Percentiles rank a stretch among this genome's conserved stretches.
Evolutionary conservation across 2,329 filamentous ascomycete genomes (phyloP).

Genomic region (Ceratocystis cubensis): DNA sequence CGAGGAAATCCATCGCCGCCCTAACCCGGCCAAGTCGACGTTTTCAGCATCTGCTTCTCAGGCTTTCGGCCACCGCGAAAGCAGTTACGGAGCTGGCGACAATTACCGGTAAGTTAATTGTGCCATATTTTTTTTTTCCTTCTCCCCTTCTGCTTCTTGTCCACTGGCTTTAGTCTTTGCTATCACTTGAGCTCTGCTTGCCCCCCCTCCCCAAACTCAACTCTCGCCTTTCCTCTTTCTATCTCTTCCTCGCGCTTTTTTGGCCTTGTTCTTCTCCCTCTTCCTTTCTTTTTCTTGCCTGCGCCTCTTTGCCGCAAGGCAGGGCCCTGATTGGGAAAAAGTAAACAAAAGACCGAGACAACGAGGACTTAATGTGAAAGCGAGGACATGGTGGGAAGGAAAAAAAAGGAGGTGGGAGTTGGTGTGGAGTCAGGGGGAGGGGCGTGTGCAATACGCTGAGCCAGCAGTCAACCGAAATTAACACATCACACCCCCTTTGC

Average conservation of each 20-base stretch:
- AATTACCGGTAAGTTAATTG: constrained; percentile 16
- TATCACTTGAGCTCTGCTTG: constrained; percentile 15
- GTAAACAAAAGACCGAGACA: constrained; percentile 15
- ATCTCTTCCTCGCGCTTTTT: background rate
- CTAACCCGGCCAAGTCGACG: constrained; percentile 14
- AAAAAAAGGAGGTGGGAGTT: constrained; percentile 13
- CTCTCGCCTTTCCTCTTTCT: background rate
- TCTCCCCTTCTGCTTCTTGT: background rate
- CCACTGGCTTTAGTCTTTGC: background rate
- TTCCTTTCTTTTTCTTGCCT: constrained; percentile 23
- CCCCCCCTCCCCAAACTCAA: constrained; percentile 10
- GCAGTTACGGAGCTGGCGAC: constrained; percentile 14
- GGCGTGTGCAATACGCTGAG: background rate
- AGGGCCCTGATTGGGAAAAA: constrained; percentile 5
- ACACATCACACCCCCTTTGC: constrained; percentile 2
- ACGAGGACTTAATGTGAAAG: too few relatives aligned
- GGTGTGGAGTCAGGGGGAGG: background rate
- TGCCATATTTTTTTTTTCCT: too few relatives aligned
- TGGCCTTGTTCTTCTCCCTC: background rate
- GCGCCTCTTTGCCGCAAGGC: constrained; percentile 4
- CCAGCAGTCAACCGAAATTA: constrained; percentile 6
- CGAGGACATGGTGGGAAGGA: background rate
- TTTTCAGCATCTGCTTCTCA: constrained; percentile 8
- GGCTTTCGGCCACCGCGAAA: constrained; percentile 12
- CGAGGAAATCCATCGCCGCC: constrained; percentile 19